Base-by-base conservation (phyloP, 2,329 filamentous ascomycete genomes). In the Pseudogymnoascus sp. region DNA sequence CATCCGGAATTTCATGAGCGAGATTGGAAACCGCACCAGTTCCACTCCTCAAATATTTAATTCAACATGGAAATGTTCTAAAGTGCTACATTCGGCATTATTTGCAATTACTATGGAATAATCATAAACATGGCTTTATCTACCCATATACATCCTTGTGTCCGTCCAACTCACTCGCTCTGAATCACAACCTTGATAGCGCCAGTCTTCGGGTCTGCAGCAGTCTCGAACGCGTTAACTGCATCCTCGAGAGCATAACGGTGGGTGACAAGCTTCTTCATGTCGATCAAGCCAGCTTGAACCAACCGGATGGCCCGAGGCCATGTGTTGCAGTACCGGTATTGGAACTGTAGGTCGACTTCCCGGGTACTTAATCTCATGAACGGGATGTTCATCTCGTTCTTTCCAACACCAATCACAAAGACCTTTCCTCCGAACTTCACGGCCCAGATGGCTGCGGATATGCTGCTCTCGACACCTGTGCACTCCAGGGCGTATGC, bases 151-250 rank as follows among this genome's bases (percentile, higher is more conserved):
- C 62, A 71, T 55, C 71, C 67, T 14, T 31, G 4, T 52, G 45
- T 2, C 23, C 23, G 14, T 31, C 12, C 45, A 52, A 31, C 25
- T 31, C 14, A 52, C 35, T 73, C 71, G 71, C 84, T 91, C 80
- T 93, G 91, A 72, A 97, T 97, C 83, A 92, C 89, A 65, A 97
- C 93, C 82, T 97, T 97, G 77, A 97, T 97, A n/a, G 93, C 91
- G 5, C 93, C 93, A 60, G 90, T 96, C 81, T 89, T 92, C 40
- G 91, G 88, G 76, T 97, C 87, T 7, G 89, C 86, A 18, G 93
- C 91, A 41, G 90, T 95, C 78, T 92, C 86, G 75, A 97, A 97
- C 6, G 93, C 93, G 77, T 93, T 85, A 28, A 95, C 76, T 0
- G 93, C 92, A 73, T 97, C 88, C 78, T 96, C 93, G 38, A 97